Percentiles rank a stretch among this genome's conserved stretches.
These are phyloP conservation scores for Alternaria angustiovoidea DNA, from an alignment of 2,329 filamentous ascomycete genomes.

Conservation along the genomic window DNA sequence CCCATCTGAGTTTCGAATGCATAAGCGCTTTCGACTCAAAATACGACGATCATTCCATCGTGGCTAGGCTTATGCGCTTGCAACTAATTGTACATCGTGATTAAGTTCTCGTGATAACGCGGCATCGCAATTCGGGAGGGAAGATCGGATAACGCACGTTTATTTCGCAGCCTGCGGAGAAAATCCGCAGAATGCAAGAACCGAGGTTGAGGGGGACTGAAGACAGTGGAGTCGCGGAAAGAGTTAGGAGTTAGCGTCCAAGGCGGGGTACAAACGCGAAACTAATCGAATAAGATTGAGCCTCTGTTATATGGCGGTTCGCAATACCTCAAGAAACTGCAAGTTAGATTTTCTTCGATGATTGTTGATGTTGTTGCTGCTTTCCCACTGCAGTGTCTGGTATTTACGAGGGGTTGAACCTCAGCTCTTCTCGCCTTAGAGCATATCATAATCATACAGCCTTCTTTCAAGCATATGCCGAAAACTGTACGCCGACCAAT, in stretches of 20 bases:
- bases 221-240: background rate
- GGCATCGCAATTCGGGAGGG: conserved; percentile 2
- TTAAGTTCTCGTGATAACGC: background rate
- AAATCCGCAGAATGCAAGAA: background rate
- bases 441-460: conserved; percentile 34
- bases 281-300: background rate
- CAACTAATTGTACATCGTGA: background rate
- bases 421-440: conserved; percentile 32
- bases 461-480: conserved; percentile 52
- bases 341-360: background rate
- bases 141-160: conserved; percentile 2
- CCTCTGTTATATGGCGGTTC: background rate
- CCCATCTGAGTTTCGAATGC: background rate
- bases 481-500: conserved; percentile 40
- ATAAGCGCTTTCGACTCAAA: background rate
- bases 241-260: background rate
- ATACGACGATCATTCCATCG: background rate
- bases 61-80: background rate
- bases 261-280: conserved; percentile 11
- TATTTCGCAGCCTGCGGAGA: background rate
- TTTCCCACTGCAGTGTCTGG: background rate
- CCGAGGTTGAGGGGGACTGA: background rate
- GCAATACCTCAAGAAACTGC: background rate
- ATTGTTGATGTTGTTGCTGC: background rate
- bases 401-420: conserved; percentile 46